These are phyloP conservation scores for Phytophthora meadii DNA, from an alignment of 352 stramenopile species.

Conservation along the genomic window DNA sequence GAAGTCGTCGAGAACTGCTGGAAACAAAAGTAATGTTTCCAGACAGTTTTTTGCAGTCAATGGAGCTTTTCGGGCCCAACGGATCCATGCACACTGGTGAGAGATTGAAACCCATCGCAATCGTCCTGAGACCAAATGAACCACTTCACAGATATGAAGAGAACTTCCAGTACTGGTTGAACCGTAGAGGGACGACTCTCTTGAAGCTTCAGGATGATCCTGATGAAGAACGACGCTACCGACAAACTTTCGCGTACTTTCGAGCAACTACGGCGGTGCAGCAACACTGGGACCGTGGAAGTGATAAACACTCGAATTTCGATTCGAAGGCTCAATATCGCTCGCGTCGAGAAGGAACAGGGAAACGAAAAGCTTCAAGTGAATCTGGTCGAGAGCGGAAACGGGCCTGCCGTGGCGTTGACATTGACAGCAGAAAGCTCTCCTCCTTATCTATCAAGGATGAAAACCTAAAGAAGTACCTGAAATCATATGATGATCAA, in stretches of 20 bases:
- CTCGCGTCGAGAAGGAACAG: too few relatives aligned
- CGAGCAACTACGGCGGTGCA: conserved; percentile 7
- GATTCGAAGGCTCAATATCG: too few relatives aligned
- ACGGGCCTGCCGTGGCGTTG: too few relatives aligned
- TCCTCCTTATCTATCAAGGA: too few relatives aligned
- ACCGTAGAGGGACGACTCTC: neutral
- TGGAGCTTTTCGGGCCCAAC: conserved; percentile 17
- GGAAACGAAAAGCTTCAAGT: too few relatives aligned
- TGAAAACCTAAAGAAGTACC: too few relatives aligned
- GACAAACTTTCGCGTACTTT: conserved; percentile 6
- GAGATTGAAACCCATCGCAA: conserved; percentile 11
- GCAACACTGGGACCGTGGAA: neutral
- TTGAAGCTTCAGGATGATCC: conserved; percentile 3
- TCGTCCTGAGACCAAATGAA: neutral
- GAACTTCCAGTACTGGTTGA: conserved; percentile 2
- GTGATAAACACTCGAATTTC: neutral
- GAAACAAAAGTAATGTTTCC: conserved; percentile 15
- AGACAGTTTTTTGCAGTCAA: conserved; percentile 6
- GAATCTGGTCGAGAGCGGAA: too few relatives aligned
- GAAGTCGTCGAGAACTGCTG: conserved; percentile 17
- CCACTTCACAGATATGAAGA: neutral
- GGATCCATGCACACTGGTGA: conserved; percentile 10
- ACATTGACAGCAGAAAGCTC: too few relatives aligned
- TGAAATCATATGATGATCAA: too few relatives aligned
- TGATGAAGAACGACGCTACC: neutral